These are phyloP conservation scores for Coelastrella sp. DNA, from an alignment of 139 green algal genomes.

Conservation along the genomic window DNA sequence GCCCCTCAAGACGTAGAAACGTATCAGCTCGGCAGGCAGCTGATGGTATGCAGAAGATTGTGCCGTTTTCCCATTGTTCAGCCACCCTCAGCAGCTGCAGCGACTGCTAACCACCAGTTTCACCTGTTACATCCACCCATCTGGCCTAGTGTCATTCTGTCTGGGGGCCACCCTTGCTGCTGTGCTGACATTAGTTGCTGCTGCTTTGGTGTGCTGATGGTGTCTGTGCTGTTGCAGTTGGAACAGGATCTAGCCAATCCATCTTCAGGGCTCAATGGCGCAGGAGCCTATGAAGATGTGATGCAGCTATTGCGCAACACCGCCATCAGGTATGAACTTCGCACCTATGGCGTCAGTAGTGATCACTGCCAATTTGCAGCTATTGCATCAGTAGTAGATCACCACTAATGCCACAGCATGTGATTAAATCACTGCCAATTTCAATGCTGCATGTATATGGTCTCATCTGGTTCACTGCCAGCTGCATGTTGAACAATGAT, in stretches of 20 bases:
- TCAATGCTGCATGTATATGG: neutral
- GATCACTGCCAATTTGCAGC: neutral
- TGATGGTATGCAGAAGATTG: no score
- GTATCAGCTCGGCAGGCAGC: no score
- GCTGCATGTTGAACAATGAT: no score
- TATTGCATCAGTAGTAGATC: neutral
- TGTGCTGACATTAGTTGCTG: no score
- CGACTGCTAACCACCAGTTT: neutral
- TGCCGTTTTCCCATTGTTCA: neutral
- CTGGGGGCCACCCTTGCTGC: no score
- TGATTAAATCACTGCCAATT: neutral
- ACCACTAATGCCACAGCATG: no score
- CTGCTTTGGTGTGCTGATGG: no score
- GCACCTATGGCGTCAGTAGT: no score
- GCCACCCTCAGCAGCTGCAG: neutral
- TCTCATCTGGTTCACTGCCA: no score
- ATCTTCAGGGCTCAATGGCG: conserved; percentile 52
- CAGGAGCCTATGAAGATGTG: conserved; percentile 60
- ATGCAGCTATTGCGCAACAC: conserved; percentile 56
- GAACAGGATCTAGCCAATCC: conserved; percentile 95
- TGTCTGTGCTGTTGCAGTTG: conserved; percentile 56
- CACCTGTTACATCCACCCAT: neutral
- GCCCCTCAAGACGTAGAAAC: no score
- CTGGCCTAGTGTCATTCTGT: no score
- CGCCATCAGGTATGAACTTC: conserved; percentile 27